Base-by-base conservation (phyloP, 495 filamentous ascomycete species). In the Daldinia vernicosa region DNA sequence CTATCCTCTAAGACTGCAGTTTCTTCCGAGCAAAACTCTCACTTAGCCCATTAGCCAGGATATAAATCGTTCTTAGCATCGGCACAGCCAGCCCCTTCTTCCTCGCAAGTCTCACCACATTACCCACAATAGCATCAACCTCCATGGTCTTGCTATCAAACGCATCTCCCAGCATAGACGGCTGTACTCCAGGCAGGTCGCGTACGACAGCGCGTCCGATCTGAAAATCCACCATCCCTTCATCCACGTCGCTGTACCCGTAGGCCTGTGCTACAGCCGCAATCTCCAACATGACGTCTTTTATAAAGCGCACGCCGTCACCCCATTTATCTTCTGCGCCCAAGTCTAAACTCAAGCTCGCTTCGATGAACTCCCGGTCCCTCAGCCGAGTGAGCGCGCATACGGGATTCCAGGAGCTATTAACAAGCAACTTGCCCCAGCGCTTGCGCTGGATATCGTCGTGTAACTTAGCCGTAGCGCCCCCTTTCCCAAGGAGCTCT, bases 51-150 rank as follows among this genome's bases (percentile, higher is more conserved):
- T 69, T 75, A 19, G 70, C 64, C 26, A 80, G 66, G 27, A 77
- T 17, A 72, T 86, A 84, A 51, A 87, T 63, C 11, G 76, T 81
- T 71, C 80, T 78, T 60, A 87, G 69, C 71, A 79, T 79, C 35
- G 81, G 81, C 62, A 80, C 80, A 0, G 71, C 50, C 1, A 88
- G 77, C 0, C 79, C 78, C 57, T 82, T 77, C 55, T 68, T 67
- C 55, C 72, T 75, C 12, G 81, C 86, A 68, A 84, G 55, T 59
- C 77, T 77, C 9, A 87, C 78, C 4, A 78, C 72, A 76, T 84
- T 86, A 5, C 85, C 84, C n/a, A 87, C 65, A 66, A 88, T 85
- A 27, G 83, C 82, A 71, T 87, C 86, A 8, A 84, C 80, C 75
- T 87, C 85, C 74, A 87, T 77, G 1, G 66, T 67, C 60, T 79